phyloP scores from a whole-genome alignment of 768 basidiomycete species.

The Phanerodontia chrysosporium region DNA sequence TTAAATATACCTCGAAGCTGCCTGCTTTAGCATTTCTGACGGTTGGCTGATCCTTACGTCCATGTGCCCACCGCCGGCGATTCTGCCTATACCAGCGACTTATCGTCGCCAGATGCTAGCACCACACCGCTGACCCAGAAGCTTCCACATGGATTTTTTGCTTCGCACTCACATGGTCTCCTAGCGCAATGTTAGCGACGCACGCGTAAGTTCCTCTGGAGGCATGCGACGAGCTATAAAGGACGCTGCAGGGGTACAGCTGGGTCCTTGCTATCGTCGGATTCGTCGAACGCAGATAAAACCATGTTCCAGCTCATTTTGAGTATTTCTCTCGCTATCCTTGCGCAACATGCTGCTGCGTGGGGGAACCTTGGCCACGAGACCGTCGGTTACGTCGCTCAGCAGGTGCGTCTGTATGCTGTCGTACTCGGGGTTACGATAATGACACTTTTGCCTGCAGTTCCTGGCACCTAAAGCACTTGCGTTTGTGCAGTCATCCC shows the following conservation, averaged over 20 bases:
- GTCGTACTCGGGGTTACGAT: too few species aligned
- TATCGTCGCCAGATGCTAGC: neutral
- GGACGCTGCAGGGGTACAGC: neutral
- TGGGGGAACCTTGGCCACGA: constrained; percentile 25
- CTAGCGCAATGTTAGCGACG: neutral
- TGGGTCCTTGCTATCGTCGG: neutral
- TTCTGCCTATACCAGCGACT: neutral
- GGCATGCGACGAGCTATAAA: neutral
- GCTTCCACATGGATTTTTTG: neutral
- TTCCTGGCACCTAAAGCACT: constrained; percentile 47
- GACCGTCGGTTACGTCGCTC: constrained; percentile 20
- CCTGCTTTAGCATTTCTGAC: too few species aligned
- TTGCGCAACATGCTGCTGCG: constrained; percentile 12
- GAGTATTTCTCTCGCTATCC: neutral
- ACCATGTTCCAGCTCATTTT: neutral
- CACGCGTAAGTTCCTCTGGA: neutral
- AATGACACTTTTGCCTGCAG: constrained; percentile 24
- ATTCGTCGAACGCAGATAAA: neutral
- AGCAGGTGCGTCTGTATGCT: neutral
- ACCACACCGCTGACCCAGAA: neutral
- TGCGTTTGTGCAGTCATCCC: constrained; percentile 40
- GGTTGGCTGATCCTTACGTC: too few species aligned
- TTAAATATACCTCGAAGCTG: neutral
- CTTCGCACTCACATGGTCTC: neutral
- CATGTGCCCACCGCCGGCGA: neutral